phyloP scores from a whole-genome alignment of 2,329 filamentous ascomycete species.

The Akanthomyces dipterigenus region DNA sequence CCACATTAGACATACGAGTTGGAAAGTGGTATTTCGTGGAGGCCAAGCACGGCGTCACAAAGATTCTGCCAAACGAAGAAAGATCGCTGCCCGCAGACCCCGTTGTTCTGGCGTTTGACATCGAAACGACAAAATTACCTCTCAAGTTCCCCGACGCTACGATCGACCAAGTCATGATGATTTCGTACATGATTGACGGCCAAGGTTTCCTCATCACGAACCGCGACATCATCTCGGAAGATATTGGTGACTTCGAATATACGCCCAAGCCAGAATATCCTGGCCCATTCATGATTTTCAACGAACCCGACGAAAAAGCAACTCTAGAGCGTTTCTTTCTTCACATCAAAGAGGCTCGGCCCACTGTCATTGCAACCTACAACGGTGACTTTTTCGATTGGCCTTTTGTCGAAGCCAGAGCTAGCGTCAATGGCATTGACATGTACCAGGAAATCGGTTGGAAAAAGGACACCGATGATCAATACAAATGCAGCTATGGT shows the following conservation, averaged over 20 bases:
- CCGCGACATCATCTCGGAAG: conserved; percentile 92
- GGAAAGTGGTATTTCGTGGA: conserved; percentile 97
- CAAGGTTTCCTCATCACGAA: conserved; percentile 98
- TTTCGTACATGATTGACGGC: conserved; percentile 99
- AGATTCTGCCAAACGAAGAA: conserved; percentile 78
- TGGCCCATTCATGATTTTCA: conserved; percentile 95
- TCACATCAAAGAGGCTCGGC: conserved; percentile 89
- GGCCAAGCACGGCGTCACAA: conserved; percentile 82
- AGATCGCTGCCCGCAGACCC: conserved; percentile 86
- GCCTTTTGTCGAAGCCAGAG: conserved; percentile 93
- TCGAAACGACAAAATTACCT: conserved; percentile 92
- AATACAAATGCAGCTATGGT: conserved; percentile 93
- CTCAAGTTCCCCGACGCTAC: conserved; percentile 94
- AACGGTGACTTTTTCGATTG: conserved; percentile 99
- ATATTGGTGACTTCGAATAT: conserved; percentile 97
- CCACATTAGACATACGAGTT: conserved; percentile 71
- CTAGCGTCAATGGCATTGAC: conserved; percentile 91
- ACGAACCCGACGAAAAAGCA: conserved; percentile 87
- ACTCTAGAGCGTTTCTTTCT: conserved; percentile 88
- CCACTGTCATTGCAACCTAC: conserved; percentile 98
- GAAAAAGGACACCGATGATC: conserved; percentile 88
- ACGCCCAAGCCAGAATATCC: conserved; percentile 95
- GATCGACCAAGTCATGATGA: conserved; percentile 99
- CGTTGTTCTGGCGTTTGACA: conserved; percentile 98
- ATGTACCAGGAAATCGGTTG: conserved; percentile 99